These are phyloP conservation scores for Boletus rex-veris DNA, from an alignment of 768 basidiomycete genomes.

Conservation along the genomic window DNA sequence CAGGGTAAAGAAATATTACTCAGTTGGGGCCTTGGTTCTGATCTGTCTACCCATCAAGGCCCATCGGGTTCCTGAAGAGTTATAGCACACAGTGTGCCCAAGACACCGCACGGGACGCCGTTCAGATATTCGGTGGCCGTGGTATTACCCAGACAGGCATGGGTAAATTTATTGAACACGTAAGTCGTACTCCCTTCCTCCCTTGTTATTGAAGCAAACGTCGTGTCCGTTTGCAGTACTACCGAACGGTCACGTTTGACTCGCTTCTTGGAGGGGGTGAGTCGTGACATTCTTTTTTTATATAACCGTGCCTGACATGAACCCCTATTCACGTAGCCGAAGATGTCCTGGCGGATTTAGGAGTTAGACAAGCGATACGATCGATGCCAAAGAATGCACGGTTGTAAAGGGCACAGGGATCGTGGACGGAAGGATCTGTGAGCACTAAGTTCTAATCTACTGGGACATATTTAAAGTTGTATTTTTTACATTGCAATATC, in stretches of 20 bases:
- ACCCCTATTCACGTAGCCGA: constrained; percentile 43
- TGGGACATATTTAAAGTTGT: neutral
- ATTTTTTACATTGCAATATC: neutral
- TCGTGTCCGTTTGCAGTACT: constrained; percentile 25
- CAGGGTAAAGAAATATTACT: constrained; percentile 47
- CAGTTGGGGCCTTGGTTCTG: neutral
- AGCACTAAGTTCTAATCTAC: neutral
- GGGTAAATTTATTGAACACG: constrained; percentile 58
- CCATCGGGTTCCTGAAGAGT: constrained; percentile 79
- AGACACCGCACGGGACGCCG: constrained; percentile 76
- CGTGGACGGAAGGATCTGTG: neutral
- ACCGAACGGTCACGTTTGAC: constrained; percentile 33
- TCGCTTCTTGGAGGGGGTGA: constrained; percentile 65
- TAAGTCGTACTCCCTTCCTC: constrained; percentile 18
- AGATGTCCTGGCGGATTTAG: constrained; percentile 73
- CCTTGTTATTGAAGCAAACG: neutral
- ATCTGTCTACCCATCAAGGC: constrained; percentile 35
- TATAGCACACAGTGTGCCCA: constrained; percentile 72
- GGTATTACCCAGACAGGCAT: constrained; percentile 78
- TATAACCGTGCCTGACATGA: neutral
- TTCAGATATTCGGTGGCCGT: constrained; percentile 79
- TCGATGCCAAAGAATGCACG: constrained; percentile 67
- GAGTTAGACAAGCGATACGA: constrained; percentile 76
- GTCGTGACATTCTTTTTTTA: neutral
- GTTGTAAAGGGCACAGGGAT: constrained; percentile 36